These are phyloP conservation scores for Colletotrichum eleusines DNA, from an alignment of 2,329 filamentous ascomycete species.

Conservation along the genomic window DNA sequence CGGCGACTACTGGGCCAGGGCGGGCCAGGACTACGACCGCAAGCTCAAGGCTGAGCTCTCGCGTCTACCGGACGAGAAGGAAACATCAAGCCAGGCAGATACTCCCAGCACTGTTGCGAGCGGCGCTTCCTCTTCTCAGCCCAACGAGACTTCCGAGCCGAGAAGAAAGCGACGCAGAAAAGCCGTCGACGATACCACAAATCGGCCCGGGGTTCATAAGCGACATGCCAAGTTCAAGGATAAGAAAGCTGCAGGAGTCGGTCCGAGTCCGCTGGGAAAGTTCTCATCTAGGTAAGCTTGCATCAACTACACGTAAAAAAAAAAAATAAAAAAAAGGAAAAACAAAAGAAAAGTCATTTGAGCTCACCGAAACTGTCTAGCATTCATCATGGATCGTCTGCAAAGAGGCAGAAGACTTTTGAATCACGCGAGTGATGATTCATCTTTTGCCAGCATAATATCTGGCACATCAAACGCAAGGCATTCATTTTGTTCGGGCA, in stretches of 20 bases:
- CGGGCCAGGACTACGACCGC: neutral
- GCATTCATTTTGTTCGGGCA: too few relatives aligned
- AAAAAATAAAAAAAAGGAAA: too few relatives aligned
- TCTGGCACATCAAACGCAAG: rapidly evolving
- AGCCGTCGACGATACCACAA: neutral
- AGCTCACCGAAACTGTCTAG: neutral
- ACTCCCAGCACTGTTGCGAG: too few relatives aligned
- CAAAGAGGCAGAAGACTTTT: neutral
- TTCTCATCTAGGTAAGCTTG: neutral
- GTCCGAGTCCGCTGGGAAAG: neutral
- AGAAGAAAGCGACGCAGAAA: neutral
- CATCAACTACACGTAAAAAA: neutral
- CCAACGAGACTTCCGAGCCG: too few relatives aligned
- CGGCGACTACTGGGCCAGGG: neutral
- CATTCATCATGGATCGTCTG: neutral
- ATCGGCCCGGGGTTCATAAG: neutral
- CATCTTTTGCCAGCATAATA: neutral
- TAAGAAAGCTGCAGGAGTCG: neutral
- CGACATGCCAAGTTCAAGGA: neutral
- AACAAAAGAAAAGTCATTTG: too few relatives aligned
- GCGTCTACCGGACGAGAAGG: neutral
- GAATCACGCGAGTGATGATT: neutral
- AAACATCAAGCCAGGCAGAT: neutral
- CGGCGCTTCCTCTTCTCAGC: neutral
- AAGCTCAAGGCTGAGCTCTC: neutral